A percentile compares a stretch with the other conserved stretches of the same genome.
Evolutionary conservation across 2,329 filamentous ascomycete genomes (phyloP).

Genomic region (Penicillium glabrum): DNA sequence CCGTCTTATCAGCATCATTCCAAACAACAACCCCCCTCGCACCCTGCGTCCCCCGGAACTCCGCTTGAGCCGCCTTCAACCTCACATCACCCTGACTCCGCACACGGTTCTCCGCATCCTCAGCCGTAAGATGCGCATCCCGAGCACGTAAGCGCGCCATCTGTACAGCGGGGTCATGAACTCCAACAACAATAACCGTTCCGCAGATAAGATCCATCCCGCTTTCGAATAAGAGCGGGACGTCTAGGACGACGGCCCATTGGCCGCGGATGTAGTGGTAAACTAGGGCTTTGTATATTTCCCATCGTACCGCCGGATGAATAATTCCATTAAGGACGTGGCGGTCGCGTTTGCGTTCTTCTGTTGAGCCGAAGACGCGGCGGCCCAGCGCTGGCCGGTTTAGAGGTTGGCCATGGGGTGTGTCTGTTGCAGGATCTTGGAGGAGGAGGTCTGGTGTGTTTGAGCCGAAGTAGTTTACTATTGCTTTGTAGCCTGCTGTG

Average conservation of each 20-base stretch:
- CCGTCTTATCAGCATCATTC: constrained; percentile 78
- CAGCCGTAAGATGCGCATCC: constrained; percentile 74
- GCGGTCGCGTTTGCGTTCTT: constrained; percentile 69
- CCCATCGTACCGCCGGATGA: constrained; percentile 81
- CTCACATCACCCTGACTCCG: constrained; percentile 81
- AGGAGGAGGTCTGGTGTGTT: constrained; percentile 84
- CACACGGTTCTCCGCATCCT: constrained; percentile 86
- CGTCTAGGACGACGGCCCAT: constrained; percentile 90
- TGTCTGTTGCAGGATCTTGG: constrained; percentile 42
- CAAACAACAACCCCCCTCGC: constrained; percentile 76
- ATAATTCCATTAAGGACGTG: constrained; percentile 83
- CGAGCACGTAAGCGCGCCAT: constrained; percentile 73
- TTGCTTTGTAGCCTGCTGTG: constrained; percentile 76
- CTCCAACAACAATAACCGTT: constrained; percentile 81
- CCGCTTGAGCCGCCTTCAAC: constrained; percentile 75
- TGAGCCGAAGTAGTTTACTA: constrained; percentile 76
- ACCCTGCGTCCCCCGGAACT: constrained; percentile 57
- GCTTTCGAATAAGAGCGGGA: constrained; percentile 88
- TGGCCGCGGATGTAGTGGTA: constrained; percentile 69
- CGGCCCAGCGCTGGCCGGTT: constrained; percentile 83
- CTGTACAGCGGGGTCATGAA: constrained; percentile 76
- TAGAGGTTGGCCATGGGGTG: constrained; percentile 57
- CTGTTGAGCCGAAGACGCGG: constrained; percentile 79
- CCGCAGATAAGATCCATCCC: constrained; percentile 84
- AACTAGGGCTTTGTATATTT: constrained; percentile 76